A percentile compares a stretch with the other conserved stretches of the same genome.
These are phyloP conservation scores for Scutellaria baicalensis DNA, from an alignment of 257 asterid genomes.

Conservation along the genomic window DNA sequence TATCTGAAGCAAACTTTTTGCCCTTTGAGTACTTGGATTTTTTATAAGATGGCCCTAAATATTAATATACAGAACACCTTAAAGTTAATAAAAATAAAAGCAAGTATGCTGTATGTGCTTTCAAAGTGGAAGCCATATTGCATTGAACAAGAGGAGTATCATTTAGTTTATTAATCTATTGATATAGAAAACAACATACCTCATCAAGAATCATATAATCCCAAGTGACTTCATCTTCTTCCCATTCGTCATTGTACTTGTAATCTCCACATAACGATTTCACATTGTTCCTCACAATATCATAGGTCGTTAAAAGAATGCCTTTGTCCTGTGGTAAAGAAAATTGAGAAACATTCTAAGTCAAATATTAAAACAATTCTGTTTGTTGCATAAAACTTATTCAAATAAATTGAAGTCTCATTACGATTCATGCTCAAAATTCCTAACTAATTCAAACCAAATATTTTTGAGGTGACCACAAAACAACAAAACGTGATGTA, in stretches of 20 bases:
- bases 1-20: conserved; percentile 90
- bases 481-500: conserved; percentile 4
- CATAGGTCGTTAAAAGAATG: conserved; percentile 84
- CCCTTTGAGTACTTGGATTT: conserved; percentile 96
- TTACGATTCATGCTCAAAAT: not conserved
- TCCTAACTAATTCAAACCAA: not conserved
- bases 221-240: conserved; percentile 65
- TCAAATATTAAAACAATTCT: not conserved
- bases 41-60: conserved; percentile 90
- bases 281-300: conserved; percentile 75
- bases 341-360: conserved; percentile 7
- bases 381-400: not conserved
- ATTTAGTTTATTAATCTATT: not conserved
- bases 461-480: not conserved
- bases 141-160: not conserved
- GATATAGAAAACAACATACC: conserved; percentile 28
- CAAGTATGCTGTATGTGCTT: not conserved
- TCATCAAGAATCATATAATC: conserved; percentile 95
- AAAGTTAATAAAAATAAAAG: not conserved
- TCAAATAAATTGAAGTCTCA: not conserved
- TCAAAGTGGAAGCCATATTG: not conserved
- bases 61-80: not conserved
- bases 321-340: conserved; percentile 64
- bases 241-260: conserved; percentile 32
- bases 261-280: conserved; percentile 60